Percentiles rank a stretch among this genome's conserved stretches.
Conservation (phyloP, 208 protist genomes). For the Leptomonas pyrrhocoris region DNA sequence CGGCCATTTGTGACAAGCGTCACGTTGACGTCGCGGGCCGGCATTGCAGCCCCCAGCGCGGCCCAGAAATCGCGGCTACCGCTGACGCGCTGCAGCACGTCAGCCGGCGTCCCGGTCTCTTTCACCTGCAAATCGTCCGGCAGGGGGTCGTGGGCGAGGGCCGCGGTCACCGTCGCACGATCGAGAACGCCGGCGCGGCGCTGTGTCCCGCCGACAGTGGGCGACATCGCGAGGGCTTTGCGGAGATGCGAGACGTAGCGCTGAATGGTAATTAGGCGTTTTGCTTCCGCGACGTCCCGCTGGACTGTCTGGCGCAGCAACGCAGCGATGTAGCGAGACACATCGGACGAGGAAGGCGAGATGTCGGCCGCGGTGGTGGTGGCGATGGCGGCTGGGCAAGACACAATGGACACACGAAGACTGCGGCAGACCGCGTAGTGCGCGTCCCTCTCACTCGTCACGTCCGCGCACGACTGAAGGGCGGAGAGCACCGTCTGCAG, state of each 20-base stretch:
- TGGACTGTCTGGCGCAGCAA: slow-evolving; percentile 15
- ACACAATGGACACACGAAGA: slow-evolving; percentile 20
- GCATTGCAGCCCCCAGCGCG: not conserved
- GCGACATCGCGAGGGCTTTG: not conserved
- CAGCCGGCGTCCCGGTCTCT: not conserved
- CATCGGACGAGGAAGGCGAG: not conserved
- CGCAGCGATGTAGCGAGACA: not conserved
- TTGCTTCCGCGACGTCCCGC: slow-evolving; percentile 3
- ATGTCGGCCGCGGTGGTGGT: not conserved
- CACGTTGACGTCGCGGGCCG: not conserved
- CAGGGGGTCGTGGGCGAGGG: slow-evolving; percentile 10
- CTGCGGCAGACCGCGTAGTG: slow-evolving; percentile 15
- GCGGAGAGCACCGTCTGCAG: slow-evolving; percentile 25
- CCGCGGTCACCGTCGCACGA: slow-evolving; percentile 6
- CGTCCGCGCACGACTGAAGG: slow-evolving; percentile 14
- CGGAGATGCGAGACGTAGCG: slow-evolving; percentile 19
- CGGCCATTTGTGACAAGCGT: slow-evolving; percentile 57
- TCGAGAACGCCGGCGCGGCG: not conserved
- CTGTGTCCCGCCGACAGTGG: not conserved
- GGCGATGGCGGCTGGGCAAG: slow-evolving; percentile 1
- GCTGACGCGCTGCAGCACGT: not conserved
- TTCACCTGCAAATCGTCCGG: slow-evolving; percentile 14
- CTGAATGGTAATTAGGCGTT: slow-evolving; percentile 4
- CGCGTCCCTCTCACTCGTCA: not conserved
- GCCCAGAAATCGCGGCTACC: slow-evolving; percentile 13